Base-by-base conservation (phyloP, 345 rosid species). In the Brassica juncea region DNA sequence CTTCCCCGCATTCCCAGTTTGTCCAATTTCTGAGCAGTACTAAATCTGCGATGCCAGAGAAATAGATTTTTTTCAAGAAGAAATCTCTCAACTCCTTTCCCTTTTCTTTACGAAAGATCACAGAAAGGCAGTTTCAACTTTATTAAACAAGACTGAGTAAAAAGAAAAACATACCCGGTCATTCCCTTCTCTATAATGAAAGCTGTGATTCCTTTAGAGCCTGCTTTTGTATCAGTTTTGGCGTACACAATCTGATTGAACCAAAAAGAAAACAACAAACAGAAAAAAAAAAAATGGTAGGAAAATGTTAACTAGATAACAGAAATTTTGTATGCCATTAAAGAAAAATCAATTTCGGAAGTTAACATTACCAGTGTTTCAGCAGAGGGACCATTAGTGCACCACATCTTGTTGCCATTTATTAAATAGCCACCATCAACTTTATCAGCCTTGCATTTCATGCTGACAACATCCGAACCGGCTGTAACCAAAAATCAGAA, bases 1-100 rank as follows among this genome's bases (percentile, higher is more conserved):
- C 99, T 92, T 86, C 99, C 99, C 19, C 97, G 89, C 97, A 94
- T 94, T 71, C 99, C 97, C 57, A 91, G 97, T 83, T 92, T 94
- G 86, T 94, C 99, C 81, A 94, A 77, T 72, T 94, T 94, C 86
- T 94, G 97, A 81, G 99, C 97, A 34, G 97, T 92, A 77, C 89
- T 90, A 84, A 89, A 94, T 83, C 99, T 94, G 94, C 86, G 86
- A 68, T 54, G 70, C 32, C 76, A 74, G 3, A 62, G 1, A 15
- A 63, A 64, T 31, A 3, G 11, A 30, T 10, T 11, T 42, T 42
- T 10, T 37, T 74, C 54, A 62, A 6, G 64, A 27, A 68, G 52
- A 57, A 16, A 23, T 58, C 55, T 44, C 73, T 47, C 11, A 47
- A 21, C 5, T 66, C 28, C 2, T 31, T 15, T 44, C 35, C 14